These are phyloP conservation scores for Omphalotus olearius DNA, from an alignment of 1,284 basidiomycete genomes.

Conservation along the genomic window DNA sequence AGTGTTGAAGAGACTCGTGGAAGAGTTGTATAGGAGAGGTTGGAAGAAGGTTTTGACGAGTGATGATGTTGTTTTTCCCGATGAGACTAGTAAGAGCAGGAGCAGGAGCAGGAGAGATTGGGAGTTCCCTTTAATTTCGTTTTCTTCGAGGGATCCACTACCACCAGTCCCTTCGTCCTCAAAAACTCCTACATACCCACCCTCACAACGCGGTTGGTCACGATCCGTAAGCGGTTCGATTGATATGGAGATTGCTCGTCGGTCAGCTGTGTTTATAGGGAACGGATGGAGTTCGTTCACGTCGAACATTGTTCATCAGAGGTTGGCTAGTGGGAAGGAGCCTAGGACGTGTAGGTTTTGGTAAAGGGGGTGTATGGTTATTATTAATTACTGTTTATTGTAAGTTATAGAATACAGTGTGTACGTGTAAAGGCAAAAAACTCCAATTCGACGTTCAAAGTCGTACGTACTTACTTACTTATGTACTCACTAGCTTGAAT, in stretches of 20 bases:
- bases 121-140: no score
- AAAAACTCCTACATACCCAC: no score
- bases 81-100: no score
- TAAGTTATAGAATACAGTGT: no score
- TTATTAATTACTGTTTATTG: no score
- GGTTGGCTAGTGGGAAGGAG: constrained; percentile 35
- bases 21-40: constrained; percentile 26
- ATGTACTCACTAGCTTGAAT: no score
- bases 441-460: no score
- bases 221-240: constrained; percentile 18
- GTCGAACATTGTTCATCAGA: constrained; percentile 37
- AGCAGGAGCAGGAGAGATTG: no score
- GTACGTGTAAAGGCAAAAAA: no score
- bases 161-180: no score
- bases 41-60: constrained; percentile 33
- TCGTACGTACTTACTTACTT: no score
- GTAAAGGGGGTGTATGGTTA: background rate
- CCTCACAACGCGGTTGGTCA: constrained; percentile 30
- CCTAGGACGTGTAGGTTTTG: constrained; percentile 35
- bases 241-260: constrained; percentile 57
- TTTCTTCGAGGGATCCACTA: no score
- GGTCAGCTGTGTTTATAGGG: constrained; percentile 55
- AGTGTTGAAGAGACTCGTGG: constrained; percentile 33
- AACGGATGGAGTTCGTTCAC: constrained; percentile 60
- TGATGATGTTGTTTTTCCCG: constrained; percentile 9